Conservation (phyloP, 345 rosid genomes). For the Salix udensis region DNA sequence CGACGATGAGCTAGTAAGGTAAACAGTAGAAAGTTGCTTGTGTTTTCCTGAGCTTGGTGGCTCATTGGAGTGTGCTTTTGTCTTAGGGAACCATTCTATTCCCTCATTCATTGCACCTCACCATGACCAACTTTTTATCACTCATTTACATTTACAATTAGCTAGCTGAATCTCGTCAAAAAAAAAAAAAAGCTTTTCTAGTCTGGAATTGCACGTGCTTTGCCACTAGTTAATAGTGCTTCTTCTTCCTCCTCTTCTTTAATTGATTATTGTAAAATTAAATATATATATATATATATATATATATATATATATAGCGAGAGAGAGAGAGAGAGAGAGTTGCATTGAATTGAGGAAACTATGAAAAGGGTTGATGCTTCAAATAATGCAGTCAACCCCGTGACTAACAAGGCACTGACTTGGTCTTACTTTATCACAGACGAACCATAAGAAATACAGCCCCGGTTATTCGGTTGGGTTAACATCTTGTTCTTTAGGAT, state of each 20-base stretch:
- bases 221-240: neutral
- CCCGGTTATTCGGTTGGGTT: neutral
- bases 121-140: neutral
- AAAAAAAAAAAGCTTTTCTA: no score
- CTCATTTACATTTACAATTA: neutral
- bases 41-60: neutral
- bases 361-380: neutral
- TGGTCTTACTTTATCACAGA: neutral
- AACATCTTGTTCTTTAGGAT: neutral
- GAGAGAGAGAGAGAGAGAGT: neutral
- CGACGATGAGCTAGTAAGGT: neutral
- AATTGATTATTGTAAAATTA: neutral
- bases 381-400: constrained; percentile 11
- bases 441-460: neutral
- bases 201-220: constrained; percentile 18
- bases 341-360: constrained; percentile 7
- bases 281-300: no score
- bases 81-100: neutral
- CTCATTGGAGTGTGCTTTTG: constrained; percentile 1
- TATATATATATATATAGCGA: no score
- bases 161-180: neutral
- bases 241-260: neutral
- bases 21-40: neutral
- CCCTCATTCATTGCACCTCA: neutral
- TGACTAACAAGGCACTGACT: neutral